Evolutionary conservation across 2,329 filamentous ascomycete species (phyloP), one percentile per base, ranked within the genome.

Genomic region (Phyllosticta ampelicida): DNA sequence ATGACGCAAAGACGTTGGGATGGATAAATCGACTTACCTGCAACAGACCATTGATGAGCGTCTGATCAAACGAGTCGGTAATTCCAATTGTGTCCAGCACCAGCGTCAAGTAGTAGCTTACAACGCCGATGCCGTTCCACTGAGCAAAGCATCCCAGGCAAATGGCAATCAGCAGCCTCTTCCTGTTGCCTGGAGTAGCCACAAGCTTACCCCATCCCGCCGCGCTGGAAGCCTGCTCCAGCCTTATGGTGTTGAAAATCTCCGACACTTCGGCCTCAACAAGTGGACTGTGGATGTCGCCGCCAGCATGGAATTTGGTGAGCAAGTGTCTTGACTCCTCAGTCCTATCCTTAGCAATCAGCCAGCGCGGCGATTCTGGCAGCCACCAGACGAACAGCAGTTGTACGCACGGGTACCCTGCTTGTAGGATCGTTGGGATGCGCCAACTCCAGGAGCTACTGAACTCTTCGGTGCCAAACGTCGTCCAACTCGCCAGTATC

Each of bases 351-450:
- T 80, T 74, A 54, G 75, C 73, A 55, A 81, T 77, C 16, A 83
- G 71, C 81, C 81, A 85, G 61, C 81, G 75, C 1, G 83, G 83
- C 0, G 77, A 82, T 61, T 86, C 84, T 0, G 83, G 82, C 5
- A 82, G 74, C 53, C 65, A 65, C 63, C 62, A 67, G 23, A 68
- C 62, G 56, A 63, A 68, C 9, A 68, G 57, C 18, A 81, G 71
- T 61, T 79, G 74, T 66, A 72, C 64, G 13, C 75, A 60, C 13
- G 75, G 75, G 11, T 74, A 77, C 4, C 77, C 60, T 50, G 76
- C 74, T 64, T 84, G 81, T 1, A 80, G 65, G 3, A 82, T 69
- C 1, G 77, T 78, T 0, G 80, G 81, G 18, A 81, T 71, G 51
- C 78, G 71, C 80, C 69, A 71, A 51, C 74, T 74, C 80, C 78